A percentile compares a stretch with the other conserved stretches of the same genome.
phyloP scores from a whole-genome alignment of 1,284 basidiomycete genomes.

The Wallemia mellicola region DNA sequence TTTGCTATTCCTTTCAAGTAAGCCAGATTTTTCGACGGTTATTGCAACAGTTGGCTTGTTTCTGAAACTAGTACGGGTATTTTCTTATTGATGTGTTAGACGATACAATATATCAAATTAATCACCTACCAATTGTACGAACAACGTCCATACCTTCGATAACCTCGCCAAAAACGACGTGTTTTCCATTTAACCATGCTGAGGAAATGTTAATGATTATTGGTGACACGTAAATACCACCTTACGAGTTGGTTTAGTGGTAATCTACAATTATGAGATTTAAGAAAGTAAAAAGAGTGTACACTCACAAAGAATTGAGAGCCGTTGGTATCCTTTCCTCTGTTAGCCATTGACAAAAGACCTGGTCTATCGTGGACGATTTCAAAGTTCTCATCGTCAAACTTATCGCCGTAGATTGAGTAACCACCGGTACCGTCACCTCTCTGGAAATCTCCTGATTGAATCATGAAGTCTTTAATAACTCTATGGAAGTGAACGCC shows the following conservation, averaged over 20 bases:
- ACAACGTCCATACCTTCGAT: constrained; percentile 19
- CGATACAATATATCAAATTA: not conserved
- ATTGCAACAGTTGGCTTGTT: not conserved
- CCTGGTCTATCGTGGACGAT: constrained; percentile 14
- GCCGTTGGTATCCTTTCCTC: constrained; percentile 16
- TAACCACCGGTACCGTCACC: constrained; percentile 23
- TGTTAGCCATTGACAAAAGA: constrained; percentile 13
- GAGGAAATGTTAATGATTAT: constrained; percentile 5
- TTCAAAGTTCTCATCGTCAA: constrained; percentile 11
- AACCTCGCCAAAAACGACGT: constrained; percentile 26
- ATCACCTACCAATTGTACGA: not conserved
- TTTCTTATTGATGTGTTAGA: not conserved
- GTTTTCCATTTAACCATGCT: constrained; percentile 16
- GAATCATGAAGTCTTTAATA: constrained; percentile 28
- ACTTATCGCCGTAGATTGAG: constrained; percentile 18
- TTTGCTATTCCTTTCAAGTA: not conserved
- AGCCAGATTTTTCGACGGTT: not conserved
- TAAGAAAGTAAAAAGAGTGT: not conserved
- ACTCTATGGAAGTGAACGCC: constrained; percentile 38
- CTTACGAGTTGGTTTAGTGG: not conserved
- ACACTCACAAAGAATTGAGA: constrained; percentile 14
- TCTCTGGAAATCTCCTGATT: constrained; percentile 6
- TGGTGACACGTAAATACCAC: constrained; percentile 11
- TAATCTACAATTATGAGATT: not conserved
- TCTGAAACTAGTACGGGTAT: not conserved